Percentiles rank a stretch among this genome's conserved stretches.
These are phyloP conservation scores for Geranium incanum DNA, from an alignment of 441 rosid genomes.

Conservation along the genomic window DNA sequence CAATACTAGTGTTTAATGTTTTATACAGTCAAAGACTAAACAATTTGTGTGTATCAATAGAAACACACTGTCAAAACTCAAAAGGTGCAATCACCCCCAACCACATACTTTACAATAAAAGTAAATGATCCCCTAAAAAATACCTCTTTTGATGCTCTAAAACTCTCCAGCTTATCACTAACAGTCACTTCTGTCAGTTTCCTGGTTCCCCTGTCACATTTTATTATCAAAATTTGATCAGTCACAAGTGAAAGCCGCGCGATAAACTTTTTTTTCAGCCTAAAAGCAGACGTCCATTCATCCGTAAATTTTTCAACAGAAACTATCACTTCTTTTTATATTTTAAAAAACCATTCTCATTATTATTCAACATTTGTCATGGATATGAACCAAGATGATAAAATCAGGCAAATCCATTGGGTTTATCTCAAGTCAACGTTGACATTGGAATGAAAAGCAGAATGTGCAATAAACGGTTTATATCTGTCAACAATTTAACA, in stretches of 20 bases:
- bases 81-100: neutral
- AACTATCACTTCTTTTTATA: neutral
- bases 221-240: constrained; percentile 17
- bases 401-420: neutral
- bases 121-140: neutral
- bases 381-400: neutral
- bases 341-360: neutral
- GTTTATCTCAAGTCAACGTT: neutral
- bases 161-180: constrained; percentile 84
- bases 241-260: constrained; percentile 3
- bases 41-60: neutral
- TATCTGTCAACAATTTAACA: neutral
- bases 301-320: neutral
- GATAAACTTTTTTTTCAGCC: neutral
- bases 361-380: neutral
- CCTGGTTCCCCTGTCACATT: constrained; percentile 41
- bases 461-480: neutral
- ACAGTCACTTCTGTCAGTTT: constrained; percentile 82
- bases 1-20: neutral
- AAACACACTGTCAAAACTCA: neutral
- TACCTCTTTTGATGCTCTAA: constrained; percentile 94
- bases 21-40: neutral
- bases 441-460: neutral
- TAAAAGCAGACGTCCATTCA: neutral
- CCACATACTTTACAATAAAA: constrained; percentile 1